Evolutionary conservation across 208 protist species (phyloP), one percentile per base, ranked within the genome.

Genomic region (Trypanosoma lewisi): DNA sequence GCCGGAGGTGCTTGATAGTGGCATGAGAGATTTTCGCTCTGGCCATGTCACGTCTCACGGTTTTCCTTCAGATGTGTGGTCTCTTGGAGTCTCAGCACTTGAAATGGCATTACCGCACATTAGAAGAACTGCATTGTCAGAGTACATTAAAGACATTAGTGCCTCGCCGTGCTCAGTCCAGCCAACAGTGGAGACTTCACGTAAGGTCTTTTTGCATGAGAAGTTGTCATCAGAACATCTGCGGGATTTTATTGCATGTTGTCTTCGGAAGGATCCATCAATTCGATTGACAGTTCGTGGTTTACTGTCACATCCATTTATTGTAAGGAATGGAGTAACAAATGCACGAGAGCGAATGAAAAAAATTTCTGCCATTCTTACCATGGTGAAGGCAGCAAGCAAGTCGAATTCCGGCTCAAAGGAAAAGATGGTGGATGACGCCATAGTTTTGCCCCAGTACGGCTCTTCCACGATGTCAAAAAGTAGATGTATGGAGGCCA

Each of bases 1-100:
- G 17, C 80, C 82, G 14, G 78, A 87, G 36, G 63, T 92, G 14
- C 68, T 86, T 31, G 41, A 77, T 34, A 68, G 71, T 44, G 67
- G 67, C 1, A 61, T 73, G 67, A 73, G 65, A 59, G 67, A 73
- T 53, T 61, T 55, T 25, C 50, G 55, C 17, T 91, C 87, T 36
- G 77, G 54, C 2, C 14, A 68, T 33, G 48, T 67, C 14, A 75
- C 69, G 5, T 64, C 69, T 2, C 67, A 73, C n/a, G 63, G 60
- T 33, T 70, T 71, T 63, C 62, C 65, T 25, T 69, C 72, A 17
- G 76, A 88, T 63, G 68, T 91, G 4, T 91, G 82, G 82, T 71
- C 77, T 17, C 55, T 91, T 23, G 85, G 85, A 1, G 55, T 85
- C 12, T 76, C 67, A 2, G 68, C 63, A 0, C 49, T 89, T 34